Evolutionary conservation across 805 yeast species (phyloP).

Genomic region (Kuraishia ogatae): DNA sequence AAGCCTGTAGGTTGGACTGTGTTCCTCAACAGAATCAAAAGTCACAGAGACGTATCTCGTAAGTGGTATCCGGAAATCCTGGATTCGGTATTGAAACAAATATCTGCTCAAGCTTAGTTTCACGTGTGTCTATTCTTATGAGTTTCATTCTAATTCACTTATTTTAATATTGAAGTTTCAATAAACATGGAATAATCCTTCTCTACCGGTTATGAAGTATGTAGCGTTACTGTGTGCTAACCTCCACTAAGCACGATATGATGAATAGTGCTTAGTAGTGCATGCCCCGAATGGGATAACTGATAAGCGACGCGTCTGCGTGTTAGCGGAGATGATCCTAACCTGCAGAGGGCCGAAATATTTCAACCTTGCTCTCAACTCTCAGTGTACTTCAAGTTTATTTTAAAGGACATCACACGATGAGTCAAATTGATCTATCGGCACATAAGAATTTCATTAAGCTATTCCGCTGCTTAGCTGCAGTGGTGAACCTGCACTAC

Average conservation of each 20-base stretch:
- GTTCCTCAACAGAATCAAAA: conserved; percentile 33
- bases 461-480: neutral
- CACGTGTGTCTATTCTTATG: too few relatives aligned
- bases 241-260: too few relatives aligned
- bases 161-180: conserved; percentile 13
- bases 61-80: conserved; percentile 33
- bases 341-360: neutral
- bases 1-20: conserved; percentile 39
- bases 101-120: neutral
- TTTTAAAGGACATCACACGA: too few relatives aligned
- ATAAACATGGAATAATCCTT: too few relatives aligned
- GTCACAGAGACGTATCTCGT: conserved; percentile 34
- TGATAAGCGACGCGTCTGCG: neutral
- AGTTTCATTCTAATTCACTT: too few relatives aligned
- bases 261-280: too few relatives aligned
- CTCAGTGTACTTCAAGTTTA: neutral
- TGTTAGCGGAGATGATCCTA: neutral
- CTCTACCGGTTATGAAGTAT: too few relatives aligned
- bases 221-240: too few relatives aligned
- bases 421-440: neutral
- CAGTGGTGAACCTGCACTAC: neutral
- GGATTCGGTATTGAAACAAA: conserved; percentile 19
- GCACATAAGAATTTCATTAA: neutral
- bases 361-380: neutral
- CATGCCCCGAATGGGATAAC: conserved; percentile 19